Evolutionary conservation across 2,329 filamentous ascomycete genomes (phyloP).

Genomic region (Xylariaceae sp.): DNA sequence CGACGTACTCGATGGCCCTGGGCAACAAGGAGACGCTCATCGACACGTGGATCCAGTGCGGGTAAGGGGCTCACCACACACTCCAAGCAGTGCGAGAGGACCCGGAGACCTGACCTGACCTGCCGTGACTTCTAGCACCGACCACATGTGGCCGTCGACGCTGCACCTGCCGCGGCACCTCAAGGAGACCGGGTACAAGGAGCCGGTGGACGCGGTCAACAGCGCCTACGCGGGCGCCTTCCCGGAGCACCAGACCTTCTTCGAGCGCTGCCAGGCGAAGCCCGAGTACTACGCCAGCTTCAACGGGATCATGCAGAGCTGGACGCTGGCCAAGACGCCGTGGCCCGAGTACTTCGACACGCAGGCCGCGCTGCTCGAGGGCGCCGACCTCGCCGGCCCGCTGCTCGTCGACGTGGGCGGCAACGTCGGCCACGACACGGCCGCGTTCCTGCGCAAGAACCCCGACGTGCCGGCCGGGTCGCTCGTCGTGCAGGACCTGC

Average conservation of each 20-base stretch:
- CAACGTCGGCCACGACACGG: constrained; percentile 29
- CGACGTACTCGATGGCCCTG: neutral
- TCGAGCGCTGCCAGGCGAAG: constrained; percentile 12
- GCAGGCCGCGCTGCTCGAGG: constrained; percentile 10
- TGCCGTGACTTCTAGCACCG: constrained; percentile 3
- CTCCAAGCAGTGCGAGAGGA: too few species aligned
- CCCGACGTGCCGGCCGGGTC: constrained; percentile 21
- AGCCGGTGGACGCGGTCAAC: constrained; percentile 13
- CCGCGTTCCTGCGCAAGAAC: constrained; percentile 22
- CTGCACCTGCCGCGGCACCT: constrained; percentile 14
- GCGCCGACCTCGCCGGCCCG: constrained; percentile 19
- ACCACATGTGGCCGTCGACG: constrained; percentile 6
- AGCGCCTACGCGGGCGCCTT: constrained; percentile 13
- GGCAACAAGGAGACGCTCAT: constrained; percentile 1
- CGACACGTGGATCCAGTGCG: constrained; percentile 15
- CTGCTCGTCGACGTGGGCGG: constrained; percentile 34
- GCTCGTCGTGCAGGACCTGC: constrained; percentile 32
- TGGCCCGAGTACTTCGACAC: constrained; percentile 21
- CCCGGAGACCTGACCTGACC: constrained; percentile 1
- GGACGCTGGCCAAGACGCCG: constrained; percentile 12
- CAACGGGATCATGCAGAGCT: constrained; percentile 17
- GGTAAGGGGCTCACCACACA: constrained; percentile 2
- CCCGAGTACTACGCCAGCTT: constrained; percentile 13
- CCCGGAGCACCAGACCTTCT: constrained; percentile 15
- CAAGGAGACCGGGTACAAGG: constrained; percentile 15